Percentiles rank a stretch among this genome's conserved stretches.
Conservation (phyloP, 306 rosid genomes). For the Chamaecrista fasciculata region DNA sequence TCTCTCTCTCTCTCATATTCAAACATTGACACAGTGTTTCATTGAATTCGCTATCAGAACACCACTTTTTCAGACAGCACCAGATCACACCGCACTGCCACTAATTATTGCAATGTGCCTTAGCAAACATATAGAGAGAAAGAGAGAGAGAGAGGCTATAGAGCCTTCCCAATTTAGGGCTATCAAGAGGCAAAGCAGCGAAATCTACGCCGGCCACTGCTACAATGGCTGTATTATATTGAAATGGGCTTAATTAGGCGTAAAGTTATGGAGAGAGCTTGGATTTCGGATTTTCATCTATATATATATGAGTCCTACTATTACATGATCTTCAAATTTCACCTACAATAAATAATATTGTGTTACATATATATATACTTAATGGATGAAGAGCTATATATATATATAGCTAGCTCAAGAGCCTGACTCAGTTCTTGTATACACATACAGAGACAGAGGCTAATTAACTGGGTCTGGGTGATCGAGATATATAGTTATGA, state of each 20-base stretch:
- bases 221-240: too few relatives aligned
- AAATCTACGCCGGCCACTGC: constrained; percentile 39
- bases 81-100: constrained; percentile 58
- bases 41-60: constrained; percentile 67
- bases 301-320: too few relatives aligned
- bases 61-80: constrained; percentile 79
- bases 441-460: constrained; percentile 27
- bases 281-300: too few relatives aligned
- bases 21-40: constrained; percentile 59
- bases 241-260: too few relatives aligned
- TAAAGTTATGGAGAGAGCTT: too few relatives aligned
- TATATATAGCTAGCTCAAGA: too few relatives aligned
- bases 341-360: too few relatives aligned
- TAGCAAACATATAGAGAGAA: constrained; percentile 8
- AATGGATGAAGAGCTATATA: too few relatives aligned
- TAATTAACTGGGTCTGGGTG: constrained; percentile 32
- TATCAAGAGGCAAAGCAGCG: constrained; percentile 40
- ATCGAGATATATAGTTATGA: too few relatives aligned
- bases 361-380: too few relatives aligned
- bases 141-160: too few relatives aligned
- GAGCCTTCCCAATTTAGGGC: constrained; percentile 39
- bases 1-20: constrained; percentile 30
- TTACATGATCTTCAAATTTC: too few relatives aligned
- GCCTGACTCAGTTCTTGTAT: constrained; percentile 44
- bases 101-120: constrained; percentile 50